These are phyloP conservation scores for Mortierella hygrophila DNA, from an alignment of 192 early-diverging fungal species.

Conservation along the genomic window DNA sequence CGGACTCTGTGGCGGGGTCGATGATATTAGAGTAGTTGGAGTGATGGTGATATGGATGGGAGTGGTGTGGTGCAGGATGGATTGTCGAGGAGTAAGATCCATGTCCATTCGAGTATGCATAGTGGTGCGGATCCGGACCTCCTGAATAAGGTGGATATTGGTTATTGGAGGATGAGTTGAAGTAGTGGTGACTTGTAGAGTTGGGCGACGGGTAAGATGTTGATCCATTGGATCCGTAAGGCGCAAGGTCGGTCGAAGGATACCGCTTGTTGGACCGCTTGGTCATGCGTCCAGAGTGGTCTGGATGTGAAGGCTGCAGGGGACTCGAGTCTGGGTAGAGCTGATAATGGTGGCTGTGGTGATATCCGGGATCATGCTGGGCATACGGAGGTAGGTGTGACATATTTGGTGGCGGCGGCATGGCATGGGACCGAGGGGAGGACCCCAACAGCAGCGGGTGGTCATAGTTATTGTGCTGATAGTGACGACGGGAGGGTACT, in stretches of 20 bases:
- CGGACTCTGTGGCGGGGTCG: not conserved
- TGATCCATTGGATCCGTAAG: slow-evolving; percentile 15
- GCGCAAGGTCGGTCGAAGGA: slow-evolving; percentile 11
- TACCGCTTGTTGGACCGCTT: slow-evolving; percentile 29
- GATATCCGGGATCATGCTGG: slow-evolving; percentile 4
- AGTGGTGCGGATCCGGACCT: not conserved
- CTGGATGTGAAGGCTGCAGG: slow-evolving; percentile 1
- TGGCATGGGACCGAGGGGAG: slow-evolving; percentile 33
- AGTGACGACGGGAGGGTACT: slow-evolving; percentile 15
- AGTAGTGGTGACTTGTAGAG: not conserved
- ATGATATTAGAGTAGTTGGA: slow-evolving; percentile 8
- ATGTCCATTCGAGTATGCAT: slow-evolving; percentile 14
- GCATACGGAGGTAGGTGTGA: slow-evolving; percentile 3
- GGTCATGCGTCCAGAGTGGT: not conserved
- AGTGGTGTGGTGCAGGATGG: slow-evolving; percentile 17
- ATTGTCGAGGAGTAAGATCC: slow-evolving; percentile 12
- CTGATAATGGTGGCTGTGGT: slow-evolving; percentile 16
- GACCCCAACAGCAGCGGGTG: slow-evolving; percentile 1
- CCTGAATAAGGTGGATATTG: slow-evolving; percentile 1
- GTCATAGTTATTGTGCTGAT: slow-evolving; percentile 23
- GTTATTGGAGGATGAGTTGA: not conserved
- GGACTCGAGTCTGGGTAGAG: not conserved
- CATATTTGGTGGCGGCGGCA: slow-evolving; percentile 30
- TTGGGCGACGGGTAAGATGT: slow-evolving; percentile 1
- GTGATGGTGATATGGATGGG: slow-evolving; percentile 6